Evolutionary conservation across 1,284 basidiomycete genomes (phyloP).

Genomic region (Cutaneotrichosporon sp.): DNA sequence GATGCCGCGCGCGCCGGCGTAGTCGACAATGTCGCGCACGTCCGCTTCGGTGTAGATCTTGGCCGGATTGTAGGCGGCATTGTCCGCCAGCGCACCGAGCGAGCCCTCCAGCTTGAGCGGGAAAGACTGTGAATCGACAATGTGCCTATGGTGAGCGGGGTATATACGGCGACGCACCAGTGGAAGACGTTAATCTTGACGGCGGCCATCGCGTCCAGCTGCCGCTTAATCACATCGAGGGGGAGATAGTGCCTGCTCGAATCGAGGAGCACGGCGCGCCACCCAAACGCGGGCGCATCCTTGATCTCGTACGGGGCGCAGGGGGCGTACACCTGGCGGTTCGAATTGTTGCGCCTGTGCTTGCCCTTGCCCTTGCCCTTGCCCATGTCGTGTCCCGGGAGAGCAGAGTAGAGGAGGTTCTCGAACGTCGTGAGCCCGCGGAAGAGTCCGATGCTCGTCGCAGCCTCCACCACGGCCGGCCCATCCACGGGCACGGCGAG

Average conservation of each 20-base stretch:
- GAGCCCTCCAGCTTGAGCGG: conserved; percentile 33
- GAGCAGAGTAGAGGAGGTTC: conserved; percentile 58
- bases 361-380: too few relatives aligned
- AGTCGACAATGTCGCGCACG: conserved; percentile 65
- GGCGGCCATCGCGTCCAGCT: conserved; percentile 80
- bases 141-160: not conserved
- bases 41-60: conserved; percentile 62
- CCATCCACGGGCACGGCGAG: conserved; percentile 9
- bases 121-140: conserved; percentile 4
- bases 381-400: not conserved
- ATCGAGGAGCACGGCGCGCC: conserved; percentile 76
- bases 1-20: conserved; percentile 76
- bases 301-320: conserved; percentile 49
- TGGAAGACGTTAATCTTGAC: conserved; percentile 61
- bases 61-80: conserved; percentile 57
- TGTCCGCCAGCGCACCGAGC: conserved; percentile 63
- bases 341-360: not conserved
- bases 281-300: conserved; percentile 54
- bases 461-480: not conserved
- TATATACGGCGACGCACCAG: not conserved
- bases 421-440: conserved; percentile 80
- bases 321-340: conserved; percentile 25
- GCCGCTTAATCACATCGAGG: conserved; percentile 36
- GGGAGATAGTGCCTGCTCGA: conserved; percentile 56
- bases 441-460: conserved; percentile 45